Base-by-base conservation (phyloP, 2,329 filamentous ascomycete species). In the Ophiostoma australiae region DNA sequence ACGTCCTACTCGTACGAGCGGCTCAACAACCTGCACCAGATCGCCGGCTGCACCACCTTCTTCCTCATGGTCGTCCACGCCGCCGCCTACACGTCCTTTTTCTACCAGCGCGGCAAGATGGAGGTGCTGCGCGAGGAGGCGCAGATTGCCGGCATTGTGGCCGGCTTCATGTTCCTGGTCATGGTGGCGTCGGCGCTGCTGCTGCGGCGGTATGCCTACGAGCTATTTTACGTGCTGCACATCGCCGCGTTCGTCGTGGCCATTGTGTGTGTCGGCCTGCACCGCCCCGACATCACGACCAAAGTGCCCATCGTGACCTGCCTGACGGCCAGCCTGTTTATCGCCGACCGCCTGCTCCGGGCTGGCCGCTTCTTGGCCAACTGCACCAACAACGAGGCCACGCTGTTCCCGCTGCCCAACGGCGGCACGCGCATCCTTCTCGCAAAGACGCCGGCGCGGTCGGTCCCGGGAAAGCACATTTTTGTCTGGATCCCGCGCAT, bases 401-500 rank as follows among this genome's bases (percentile, higher is more conserved):
- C 52, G 4, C 52, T 58, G 4, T 58, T 11, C 52, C 52, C 52
- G 52, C 23, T 58, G 52, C n/a, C 52, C 52, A 23, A 27, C 20
- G 52, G 52, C n/a, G 52, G 52, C 52, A 58, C 52, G n/a, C 52
- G 52, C 52, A 58, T 58, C 10, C 23, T 58, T n/a, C 23, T 58
- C 10, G 13, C 52, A 3, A 58, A 58, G 8, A 58, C 23, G n/a
- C 52, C 52, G 10, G n/a, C n/a, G 10, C 52, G 52, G 6, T 58
- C 84, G 0, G 77, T 79, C 1, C 82, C 87, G 0, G 88, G 87
- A 1, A 85, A 86, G 73, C 88, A 91, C 76, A 87, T 86, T 74
- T 90, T 89, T 75, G 77, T 90, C 39, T 90, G 87, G 86, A 83
- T 90, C 7, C 89, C 88, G 0, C 79, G 79, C 4, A 82, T 90